Evolutionary conservation across 257 asterid species (phyloP), one percentile per base, ranked within the genome.

Genomic region (Solanum microdontum): DNA sequence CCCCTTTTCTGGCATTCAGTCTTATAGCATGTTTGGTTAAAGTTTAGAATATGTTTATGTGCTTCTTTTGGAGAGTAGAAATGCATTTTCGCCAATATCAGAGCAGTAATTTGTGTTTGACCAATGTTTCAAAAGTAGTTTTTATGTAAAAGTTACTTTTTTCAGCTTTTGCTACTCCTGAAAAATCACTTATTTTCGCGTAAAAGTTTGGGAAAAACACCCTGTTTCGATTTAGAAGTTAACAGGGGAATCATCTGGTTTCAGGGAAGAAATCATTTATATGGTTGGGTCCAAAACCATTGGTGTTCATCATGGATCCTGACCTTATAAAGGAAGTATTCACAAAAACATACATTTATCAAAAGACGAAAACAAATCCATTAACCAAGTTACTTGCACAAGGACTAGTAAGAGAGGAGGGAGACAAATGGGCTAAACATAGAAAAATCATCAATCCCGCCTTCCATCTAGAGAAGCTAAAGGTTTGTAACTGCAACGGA

Each of bases 341-440:
- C 26, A 75, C 32, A 28, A 93, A 92, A 90, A 28, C 7, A 28
- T 8, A 87, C 79, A 3, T 86, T 12, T 94, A 73, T 80, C 84
- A 83, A 40, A 94, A 91, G 91, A 83, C 85, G 3, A 76, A 30
- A 26, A 5, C 80, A 7, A 92, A 92, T 88, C 97, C 97, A 11
- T 86, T 90, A 4, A 19, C 87, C 12, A 89, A 36, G 83, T 83
- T 93, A 62, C 88, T 92, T 26, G 86, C 62, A 2, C 87, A 87
- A 77, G 98, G 96, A 62, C 36, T 94, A 4, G 85, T 66, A 21
- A 13, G 4, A 19, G 39, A 74, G 12, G 95, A 94, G 13, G 88
- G 82, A 11, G 93, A 93, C 1, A 89, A 90, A 90, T 94, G 97
- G 98, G 87, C 92, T 15, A 94, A 94, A 70, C 95, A 93, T 62